These are phyloP conservation scores for Ceratocystis variospora DNA, from an alignment of 2,329 filamentous ascomycete species.

Conservation along the genomic window DNA sequence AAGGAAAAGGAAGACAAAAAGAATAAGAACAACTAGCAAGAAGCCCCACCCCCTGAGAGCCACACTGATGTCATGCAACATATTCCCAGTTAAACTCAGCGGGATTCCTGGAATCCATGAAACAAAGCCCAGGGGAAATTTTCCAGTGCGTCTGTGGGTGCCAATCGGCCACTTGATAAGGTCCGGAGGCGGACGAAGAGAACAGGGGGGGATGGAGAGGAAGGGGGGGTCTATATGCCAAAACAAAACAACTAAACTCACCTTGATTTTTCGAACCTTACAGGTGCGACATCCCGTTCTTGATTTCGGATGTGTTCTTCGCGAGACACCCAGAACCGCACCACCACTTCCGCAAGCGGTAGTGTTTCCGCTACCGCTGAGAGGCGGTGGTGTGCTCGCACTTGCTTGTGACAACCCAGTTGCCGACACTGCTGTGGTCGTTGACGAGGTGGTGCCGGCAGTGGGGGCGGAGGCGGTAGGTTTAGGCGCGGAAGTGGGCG, in stretches of 20 bases:
- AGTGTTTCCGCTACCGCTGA: background rate
- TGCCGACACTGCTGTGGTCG: background rate
- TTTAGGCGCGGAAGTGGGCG: background rate
- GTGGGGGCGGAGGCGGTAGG: background rate
- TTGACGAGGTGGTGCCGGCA: background rate
- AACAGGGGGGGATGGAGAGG: background rate
- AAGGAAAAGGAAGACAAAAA: background rate
- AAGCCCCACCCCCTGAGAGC: background rate
- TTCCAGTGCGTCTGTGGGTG: background rate
- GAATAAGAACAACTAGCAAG: background rate
- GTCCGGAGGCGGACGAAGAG: background rate
- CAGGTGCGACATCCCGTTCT: slow-evolving; percentile 21
- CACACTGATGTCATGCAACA: background rate
- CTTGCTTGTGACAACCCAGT: no score
- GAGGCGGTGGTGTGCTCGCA: no score
- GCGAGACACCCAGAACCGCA: slow-evolving; percentile 10
- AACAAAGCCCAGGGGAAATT: background rate
- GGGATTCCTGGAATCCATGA: background rate
- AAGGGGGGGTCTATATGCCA: background rate
- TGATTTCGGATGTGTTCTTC: slow-evolving; percentile 16
- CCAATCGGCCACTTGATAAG: background rate
- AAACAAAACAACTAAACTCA: slow-evolving; percentile 9
- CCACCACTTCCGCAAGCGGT: background rate
- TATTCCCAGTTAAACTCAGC: background rate
- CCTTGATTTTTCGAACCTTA: slow-evolving; percentile 22